Percentiles rank a stretch among this genome's conserved stretches.
phyloP scores from a whole-genome alignment of 345 rosid species.

The Eucalyptus globulus region DNA sequence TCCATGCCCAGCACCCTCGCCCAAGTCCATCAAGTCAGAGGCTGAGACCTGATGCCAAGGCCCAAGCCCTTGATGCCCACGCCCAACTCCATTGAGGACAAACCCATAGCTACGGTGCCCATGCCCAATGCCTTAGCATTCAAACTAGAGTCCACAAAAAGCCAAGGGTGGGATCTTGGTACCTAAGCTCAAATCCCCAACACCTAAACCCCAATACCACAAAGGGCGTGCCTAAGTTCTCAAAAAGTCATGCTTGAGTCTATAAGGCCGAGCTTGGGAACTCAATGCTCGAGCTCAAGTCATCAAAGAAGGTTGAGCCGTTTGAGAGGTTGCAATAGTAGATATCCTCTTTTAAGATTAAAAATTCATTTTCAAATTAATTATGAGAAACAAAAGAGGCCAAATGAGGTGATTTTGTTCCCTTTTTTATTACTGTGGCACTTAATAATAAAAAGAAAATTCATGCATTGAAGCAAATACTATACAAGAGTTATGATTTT shows the following conservation, averaged over 20 bases:
- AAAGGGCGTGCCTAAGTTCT: background rate
- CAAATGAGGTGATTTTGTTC: background rate
- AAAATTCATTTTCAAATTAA: background rate
- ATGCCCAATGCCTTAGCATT: background rate
- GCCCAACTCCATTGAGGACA: rapidly evolving
- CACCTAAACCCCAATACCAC: background rate
- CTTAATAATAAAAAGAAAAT: background rate
- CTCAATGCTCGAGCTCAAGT: background rate
- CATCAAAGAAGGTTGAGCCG: background rate
- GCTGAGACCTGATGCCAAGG: background rate
- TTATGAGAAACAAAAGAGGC: background rate
- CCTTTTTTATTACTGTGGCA: rapidly evolving
- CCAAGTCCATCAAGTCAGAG: background rate
- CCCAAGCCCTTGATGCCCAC: background rate
- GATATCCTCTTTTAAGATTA: background rate
- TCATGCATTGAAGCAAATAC: background rate
- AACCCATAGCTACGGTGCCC: rapidly evolving
- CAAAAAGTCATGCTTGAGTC: rapidly evolving
- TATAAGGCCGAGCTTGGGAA: no score
- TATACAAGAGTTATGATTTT: background rate
- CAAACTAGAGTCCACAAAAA: background rate
- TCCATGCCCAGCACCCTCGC: background rate
- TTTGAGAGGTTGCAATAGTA: background rate
- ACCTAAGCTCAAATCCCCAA: background rate
- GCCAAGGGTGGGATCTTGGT: background rate